phyloP scores from a whole-genome alignment of 2,329 filamentous ascomycete species.

The Diaporthe aspalathi region DNA sequence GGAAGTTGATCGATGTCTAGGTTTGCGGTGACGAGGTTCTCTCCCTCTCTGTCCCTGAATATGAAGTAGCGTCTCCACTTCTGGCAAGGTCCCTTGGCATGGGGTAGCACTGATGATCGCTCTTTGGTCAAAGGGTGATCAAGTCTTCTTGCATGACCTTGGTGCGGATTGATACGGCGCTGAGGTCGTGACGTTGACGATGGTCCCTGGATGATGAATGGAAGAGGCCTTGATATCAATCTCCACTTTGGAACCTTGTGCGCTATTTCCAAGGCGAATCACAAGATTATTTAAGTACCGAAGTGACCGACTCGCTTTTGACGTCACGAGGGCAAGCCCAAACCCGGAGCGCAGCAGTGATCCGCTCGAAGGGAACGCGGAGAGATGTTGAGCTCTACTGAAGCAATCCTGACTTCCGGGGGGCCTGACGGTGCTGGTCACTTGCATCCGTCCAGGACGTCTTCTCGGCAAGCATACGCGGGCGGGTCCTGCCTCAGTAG shows the following conservation, averaged over 20 bases:
- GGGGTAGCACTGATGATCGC: constrained; percentile 8
- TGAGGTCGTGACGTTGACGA: constrained; percentile 7
- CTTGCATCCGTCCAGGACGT: not conserved
- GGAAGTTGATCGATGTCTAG: not conserved
- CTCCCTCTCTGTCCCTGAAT: not conserved
- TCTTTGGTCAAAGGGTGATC: constrained; percentile 6
- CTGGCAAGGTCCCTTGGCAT: not conserved
- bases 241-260: constrained; percentile 1
- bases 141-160: not conserved
- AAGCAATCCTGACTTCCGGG: constrained; percentile 18
- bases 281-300: not conserved
- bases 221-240: not conserved
- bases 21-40: not conserved
- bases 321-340: constrained; percentile 9
- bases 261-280: not conserved
- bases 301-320: not conserved
- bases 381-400: not conserved
- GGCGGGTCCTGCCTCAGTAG: constrained; percentile 8
- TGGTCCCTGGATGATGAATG: not conserved
- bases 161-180: not conserved
- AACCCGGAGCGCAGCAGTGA: constrained; percentile 21
- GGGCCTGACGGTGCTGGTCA: not conserved
- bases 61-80: constrained; percentile 8
- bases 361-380: constrained; percentile 1
- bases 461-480: not conserved